Evolutionary conservation across 2,329 filamentous ascomycete genomes (phyloP).

Genomic region (Taxawa tesnikishii): DNA sequence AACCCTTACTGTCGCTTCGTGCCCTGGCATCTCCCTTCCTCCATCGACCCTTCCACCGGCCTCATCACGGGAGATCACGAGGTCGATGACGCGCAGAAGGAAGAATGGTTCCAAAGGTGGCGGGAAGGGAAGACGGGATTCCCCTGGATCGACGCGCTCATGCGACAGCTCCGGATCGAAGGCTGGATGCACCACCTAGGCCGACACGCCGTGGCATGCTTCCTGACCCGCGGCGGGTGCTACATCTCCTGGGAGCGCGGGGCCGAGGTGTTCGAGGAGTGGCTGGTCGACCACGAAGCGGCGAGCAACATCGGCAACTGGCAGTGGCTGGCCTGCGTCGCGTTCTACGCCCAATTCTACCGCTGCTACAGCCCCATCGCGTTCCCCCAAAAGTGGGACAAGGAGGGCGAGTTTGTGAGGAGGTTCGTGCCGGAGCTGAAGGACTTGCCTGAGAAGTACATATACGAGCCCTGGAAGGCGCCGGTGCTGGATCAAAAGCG

Average conservation of each 20-base stretch:
- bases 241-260: conserved; percentile 72
- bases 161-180: conserved; percentile 59
- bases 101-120: conserved; percentile 58
- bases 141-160: conserved; percentile 69
- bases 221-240: conserved; percentile 67
- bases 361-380: conserved; percentile 58
- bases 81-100: conserved; percentile 50
- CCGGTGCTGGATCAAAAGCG: conserved; percentile 55
- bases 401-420: conserved; percentile 50
- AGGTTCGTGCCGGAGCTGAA: conserved; percentile 56
- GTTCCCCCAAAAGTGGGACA: conserved; percentile 67
- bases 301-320: conserved; percentile 66
- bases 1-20: conserved; percentile 62
- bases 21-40: conserved; percentile 64
- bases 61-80: conserved; percentile 48
- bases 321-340: conserved; percentile 67
- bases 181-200: conserved; percentile 75
- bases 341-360: conserved; percentile 63
- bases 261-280: conserved; percentile 66
- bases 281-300: conserved; percentile 61
- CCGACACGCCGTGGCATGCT: conserved; percentile 66
- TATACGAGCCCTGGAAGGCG: conserved; percentile 72
- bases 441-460: conserved; percentile 52
- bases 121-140: conserved; percentile 58
- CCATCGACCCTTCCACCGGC: conserved; percentile 34